Base-by-base conservation (phyloP, 192 early-diverging fungal species). In the Rhizoclosmatium globosum region DNA sequence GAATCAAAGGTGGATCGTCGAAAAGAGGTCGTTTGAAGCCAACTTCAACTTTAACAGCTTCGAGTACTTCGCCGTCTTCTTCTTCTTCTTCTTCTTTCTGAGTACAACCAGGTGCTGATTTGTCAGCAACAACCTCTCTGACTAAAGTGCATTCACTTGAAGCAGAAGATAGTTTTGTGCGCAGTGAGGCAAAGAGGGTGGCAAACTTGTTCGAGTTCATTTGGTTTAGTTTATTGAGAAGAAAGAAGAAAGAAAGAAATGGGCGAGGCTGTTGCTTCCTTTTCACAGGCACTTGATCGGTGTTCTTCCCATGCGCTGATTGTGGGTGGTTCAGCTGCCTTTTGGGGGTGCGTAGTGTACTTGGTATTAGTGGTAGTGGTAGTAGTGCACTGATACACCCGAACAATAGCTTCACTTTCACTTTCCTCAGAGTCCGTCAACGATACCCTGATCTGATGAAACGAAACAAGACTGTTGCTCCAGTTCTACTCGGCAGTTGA, bases 201-300 rank as follows among this genome's bases (percentile, higher is more conserved):
- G 50, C 50, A 53, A 53, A 53, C 39, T 19, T 64, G 61, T 7
- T 9, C 0, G 7, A 38, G 21, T 9, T 38, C 13, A 57, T 57
- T 57, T 57, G 56, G 56, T 57, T 13, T 1, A 57, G n/a, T n/a
- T n/a, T 11, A 64, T 11, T 64, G 7, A 64, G 21, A 64, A 19
- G 11, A 38, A 38, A 64, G 6, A 64, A 21, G 21, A 11, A 64
- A 64, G 7, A 68, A 47, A 7, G 9, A 7, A 53, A 53, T 53
- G 50, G 61, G 11, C 1, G 67, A 68, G 11, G 61, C 61, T 9
- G 73, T 74, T 21, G 60, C 73, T 60, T 74, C 73, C 1, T 74
- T 62, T 43, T 57, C 73, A 42, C 73, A 74, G 60, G 73, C 73
- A 21, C 7, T 74, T 7, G 73, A 74, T 21, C 41, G 47, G 19